Evolutionary conservation across 148 eudicot species (phyloP), one percentile per base, ranked within the genome.

Genomic region (Bassia scoparia): DNA sequence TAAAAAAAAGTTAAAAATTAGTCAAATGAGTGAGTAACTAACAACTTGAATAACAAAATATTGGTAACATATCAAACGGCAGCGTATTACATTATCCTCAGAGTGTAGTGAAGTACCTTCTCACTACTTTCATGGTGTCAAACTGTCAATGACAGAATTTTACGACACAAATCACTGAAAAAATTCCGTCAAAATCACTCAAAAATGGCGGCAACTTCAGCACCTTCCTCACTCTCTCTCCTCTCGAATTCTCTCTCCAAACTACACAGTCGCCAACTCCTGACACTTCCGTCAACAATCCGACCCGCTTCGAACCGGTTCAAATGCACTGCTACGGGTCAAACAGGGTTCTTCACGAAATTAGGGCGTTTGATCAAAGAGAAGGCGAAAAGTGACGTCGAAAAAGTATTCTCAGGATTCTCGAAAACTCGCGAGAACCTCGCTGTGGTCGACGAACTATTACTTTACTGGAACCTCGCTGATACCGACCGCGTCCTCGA

Each of bases 401-500:
- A 95, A 69, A 95, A 89, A 76, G 50, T 91, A 0, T 88, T 95
- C 80, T 95, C 98, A 0, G 98, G 98, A 2, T 95, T 95, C 67
- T 78, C 97, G n/a, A 95, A 95, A 81, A 95, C 98, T 16, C 84
- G 97, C 46, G 90, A 88, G 44, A 95, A 91, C 46, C 87, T 95
- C 46, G 97, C 98, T 27, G 97, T 95, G n/a, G 72, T 95, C 18
- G 97, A 95, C 63, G 97, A 91, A 80, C 87, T 95, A 17, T 85
- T 95, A 13, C 81, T 95, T 20, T 95, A 89, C 80, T 95, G 98
- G 98, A 94, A 94, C 71, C 87, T 94, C 53, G 83, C 84, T 41
- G 98, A 95, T 2, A 87, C 98, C 27, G 98, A 95, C 62, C 89
- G 92, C 13, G 92, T 95, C 15, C 90, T 95, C 53, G 98, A 95